These are phyloP conservation scores for Avena insularis DNA, from an alignment of 176 grass and related monocot genomes.

Conservation along the genomic window DNA sequence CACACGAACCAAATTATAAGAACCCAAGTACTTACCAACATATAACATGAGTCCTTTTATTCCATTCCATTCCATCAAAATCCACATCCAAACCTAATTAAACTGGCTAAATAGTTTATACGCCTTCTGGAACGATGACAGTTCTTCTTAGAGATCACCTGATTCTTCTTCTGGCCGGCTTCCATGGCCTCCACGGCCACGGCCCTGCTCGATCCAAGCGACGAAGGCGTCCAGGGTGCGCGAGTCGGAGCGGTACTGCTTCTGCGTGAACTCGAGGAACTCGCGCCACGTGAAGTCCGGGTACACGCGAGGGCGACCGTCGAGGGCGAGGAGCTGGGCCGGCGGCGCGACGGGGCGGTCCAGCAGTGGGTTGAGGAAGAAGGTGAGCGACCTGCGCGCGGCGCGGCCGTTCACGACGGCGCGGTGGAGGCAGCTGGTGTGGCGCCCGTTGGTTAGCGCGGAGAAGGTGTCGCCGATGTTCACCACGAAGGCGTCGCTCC, in stretches of 20 bases:
- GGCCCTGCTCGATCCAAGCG: slow-evolving; percentile 50
- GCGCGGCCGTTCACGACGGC: slow-evolving; percentile 43
- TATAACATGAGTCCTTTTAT: not conserved
- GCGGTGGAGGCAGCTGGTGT: slow-evolving; percentile 67
- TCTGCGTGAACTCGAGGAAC: slow-evolving; percentile 89
- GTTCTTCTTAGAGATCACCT: not conserved
- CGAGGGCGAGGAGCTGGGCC: slow-evolving; percentile 37
- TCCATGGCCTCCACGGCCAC: not conserved
- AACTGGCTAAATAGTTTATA: not conserved
- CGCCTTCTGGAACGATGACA: not conserved
- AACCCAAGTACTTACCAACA: not conserved
- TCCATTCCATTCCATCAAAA: not conserved
- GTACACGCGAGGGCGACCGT: slow-evolving; percentile 53
- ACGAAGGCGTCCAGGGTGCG: slow-evolving; percentile 81
- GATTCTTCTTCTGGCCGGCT: not conserved
- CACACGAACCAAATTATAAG: too few relatives aligned
- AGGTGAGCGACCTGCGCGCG: slow-evolving; percentile 46
- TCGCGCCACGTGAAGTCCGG: slow-evolving; percentile 95
- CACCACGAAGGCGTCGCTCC: slow-evolving; percentile 56
- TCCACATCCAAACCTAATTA: not conserved
- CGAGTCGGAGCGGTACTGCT: slow-evolving; percentile 72
- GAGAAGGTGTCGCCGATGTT: slow-evolving; percentile 69
- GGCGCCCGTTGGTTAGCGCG: slow-evolving; percentile 56
- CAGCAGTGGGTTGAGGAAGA: slow-evolving; percentile 58
- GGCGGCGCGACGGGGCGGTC: slow-evolving; percentile 45